Evolutionary conservation across 78 protist species (phyloP), one percentile per base, ranked within the genome.

Genomic region (Polysphondylium violaceum): DNA sequence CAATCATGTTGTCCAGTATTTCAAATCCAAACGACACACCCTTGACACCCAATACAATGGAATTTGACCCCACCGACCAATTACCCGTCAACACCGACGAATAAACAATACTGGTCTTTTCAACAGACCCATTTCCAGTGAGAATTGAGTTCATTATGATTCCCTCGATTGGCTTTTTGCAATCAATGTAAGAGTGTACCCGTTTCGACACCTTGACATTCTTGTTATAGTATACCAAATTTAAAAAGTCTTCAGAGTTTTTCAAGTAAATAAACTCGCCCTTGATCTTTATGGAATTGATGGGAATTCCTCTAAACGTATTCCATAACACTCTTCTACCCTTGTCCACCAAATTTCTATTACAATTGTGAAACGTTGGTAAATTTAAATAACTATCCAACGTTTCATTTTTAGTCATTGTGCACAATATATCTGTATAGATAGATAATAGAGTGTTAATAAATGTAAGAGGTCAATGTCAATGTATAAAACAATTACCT

Each of bases 261-360:
- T 71, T 67, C 5, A 83, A 27, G 47, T 69, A 83, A 31, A 21
- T 41, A 58, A 50, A 83, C 0, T 33, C 23, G 11, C 91, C 91
- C 43, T 83, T 58, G 5, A 83, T 25, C n/a, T 74, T 38, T 21
- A 56, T 55, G 17, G 91, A 58, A n/a, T 38, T 8, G 0, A 83
- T 5, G 6, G 17, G 55, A 8, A 63, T 83, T 5, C 38, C 50
- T 35, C 68, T 44, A 58, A 83, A 83, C 16, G 73, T 69, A 40
- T 83, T 73, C 91, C 91, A 83, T 29, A 83, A 53, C 2, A 59
- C 61, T n/a, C 43, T 50, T 38, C 91, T 58, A 6, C 69, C 91
- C 1, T 8, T 41, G n/a, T 61, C 77, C 0, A 83, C 36, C 33
- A 64, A 69, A 1, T 19, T 41, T 41, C 31, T 41, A 25, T 69